Conservation (phyloP, 192 early-diverging fungal genomes). For the Backusella morwellensis region DNA sequence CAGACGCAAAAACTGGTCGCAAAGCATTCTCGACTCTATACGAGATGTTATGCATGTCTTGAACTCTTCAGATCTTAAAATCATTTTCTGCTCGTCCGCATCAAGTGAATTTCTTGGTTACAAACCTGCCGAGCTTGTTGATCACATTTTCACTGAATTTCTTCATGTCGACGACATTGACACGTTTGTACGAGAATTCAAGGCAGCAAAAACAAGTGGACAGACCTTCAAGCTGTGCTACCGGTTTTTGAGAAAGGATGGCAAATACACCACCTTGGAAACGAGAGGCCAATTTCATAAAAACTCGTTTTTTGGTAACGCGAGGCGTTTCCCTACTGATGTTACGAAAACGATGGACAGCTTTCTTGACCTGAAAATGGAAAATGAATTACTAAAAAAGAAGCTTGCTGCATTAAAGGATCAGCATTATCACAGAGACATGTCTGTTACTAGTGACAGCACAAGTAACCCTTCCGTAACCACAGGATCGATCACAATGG, state of each 20-base stretch:
- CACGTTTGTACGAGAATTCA: conserved; percentile 31
- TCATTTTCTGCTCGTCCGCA: conserved; percentile 31
- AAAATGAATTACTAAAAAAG: conserved; percentile 33
- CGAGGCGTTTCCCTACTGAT: conserved; percentile 18
- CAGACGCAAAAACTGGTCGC: conserved; percentile 36
- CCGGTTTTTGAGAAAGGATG: conserved; percentile 31
- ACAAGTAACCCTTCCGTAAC: neutral
- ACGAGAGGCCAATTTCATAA: conserved; percentile 25
- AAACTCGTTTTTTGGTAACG: conserved; percentile 32
- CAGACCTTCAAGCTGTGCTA: conserved; percentile 24
- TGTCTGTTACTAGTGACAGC: neutral
- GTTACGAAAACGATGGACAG: conserved; percentile 23
- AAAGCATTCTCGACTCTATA: conserved; percentile 27
- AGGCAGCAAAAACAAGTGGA: neutral
- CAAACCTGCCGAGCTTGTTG: conserved; percentile 28
- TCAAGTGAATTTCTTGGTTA: conserved; percentile 34
- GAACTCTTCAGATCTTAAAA: conserved; percentile 16
- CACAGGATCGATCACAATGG: neutral
- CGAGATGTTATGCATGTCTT: conserved; percentile 36
- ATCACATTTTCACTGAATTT: conserved; percentile 29
- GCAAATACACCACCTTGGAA: conserved; percentile 24
- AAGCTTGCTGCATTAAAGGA: conserved; percentile 7
- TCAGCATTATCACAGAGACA: neutral
- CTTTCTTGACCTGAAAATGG: conserved; percentile 37
- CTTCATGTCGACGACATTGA: conserved; percentile 35